Percentiles rank a stretch among this genome's conserved stretches.
Conservation (phyloP, 768 basidiomycete species). For the Tubosaeta sp. region DNA sequence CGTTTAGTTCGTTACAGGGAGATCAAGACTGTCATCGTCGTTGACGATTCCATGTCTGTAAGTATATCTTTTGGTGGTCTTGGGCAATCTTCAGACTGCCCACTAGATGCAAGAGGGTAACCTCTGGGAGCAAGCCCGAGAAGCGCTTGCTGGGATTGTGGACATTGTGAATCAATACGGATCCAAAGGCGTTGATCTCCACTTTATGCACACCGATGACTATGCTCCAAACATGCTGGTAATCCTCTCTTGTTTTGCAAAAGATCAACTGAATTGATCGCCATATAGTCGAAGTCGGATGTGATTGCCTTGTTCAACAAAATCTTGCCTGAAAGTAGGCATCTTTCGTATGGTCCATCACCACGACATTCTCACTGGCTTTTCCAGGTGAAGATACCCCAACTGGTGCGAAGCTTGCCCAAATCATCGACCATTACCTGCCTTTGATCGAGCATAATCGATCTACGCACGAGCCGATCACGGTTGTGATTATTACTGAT, state of each 20-base stretch:
- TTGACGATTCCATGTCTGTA: conserved; percentile 40
- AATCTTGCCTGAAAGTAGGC: conserved; percentile 21
- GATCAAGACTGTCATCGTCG: conserved; percentile 39
- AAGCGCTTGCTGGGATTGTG: conserved; percentile 39
- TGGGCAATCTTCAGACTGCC: not conserved
- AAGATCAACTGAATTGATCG: not conserved
- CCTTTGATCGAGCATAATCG: conserved; percentile 27
- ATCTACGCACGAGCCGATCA: conserved; percentile 33
- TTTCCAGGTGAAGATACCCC: conserved; percentile 33
- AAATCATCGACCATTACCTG: conserved; percentile 36
- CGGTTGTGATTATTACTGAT: conserved; percentile 36
- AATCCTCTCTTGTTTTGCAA: not conserved
- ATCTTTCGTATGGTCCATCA: not conserved
- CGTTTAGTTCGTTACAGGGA: conserved; percentile 19
- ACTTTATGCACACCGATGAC: conserved; percentile 37
- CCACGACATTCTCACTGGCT: not conserved
- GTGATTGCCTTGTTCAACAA: conserved; percentile 25
- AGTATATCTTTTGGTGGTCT: not conserved
- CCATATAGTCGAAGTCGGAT: conserved; percentile 17
- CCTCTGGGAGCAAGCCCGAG: conserved; percentile 37
- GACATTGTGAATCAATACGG: conserved; percentile 35
- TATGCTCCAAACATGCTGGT: conserved; percentile 29
- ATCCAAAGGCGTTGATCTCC: conserved; percentile 38
- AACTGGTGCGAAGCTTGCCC: conserved; percentile 34
- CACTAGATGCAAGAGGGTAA: conserved; percentile 37